phyloP scores from a whole-genome alignment of 768 basidiomycete genomes.

The Cytidiella melzeri region DNA sequence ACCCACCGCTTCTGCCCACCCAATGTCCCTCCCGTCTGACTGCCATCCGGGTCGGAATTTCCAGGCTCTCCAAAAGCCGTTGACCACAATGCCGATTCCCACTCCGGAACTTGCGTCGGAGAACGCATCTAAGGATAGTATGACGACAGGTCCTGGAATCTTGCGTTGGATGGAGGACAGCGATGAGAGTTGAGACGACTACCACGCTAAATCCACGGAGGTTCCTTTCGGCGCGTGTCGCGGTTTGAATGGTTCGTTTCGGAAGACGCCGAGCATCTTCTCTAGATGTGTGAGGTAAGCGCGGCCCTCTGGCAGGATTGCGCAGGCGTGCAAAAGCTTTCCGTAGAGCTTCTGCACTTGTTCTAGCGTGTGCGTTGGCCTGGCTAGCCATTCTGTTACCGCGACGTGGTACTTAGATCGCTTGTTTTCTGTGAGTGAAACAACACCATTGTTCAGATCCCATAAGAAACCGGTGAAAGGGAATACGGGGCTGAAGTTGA shows the following conservation, averaged over 20 bases:
- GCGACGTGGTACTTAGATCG: conserved; percentile 23
- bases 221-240: conserved; percentile 22
- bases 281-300: conserved; percentile 33
- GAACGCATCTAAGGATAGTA: conserved; percentile 29
- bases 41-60: conserved; percentile 13
- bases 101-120: conserved; percentile 28
- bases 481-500: conserved; percentile 13
- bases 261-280: conserved; percentile 25
- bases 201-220: conserved; percentile 17
- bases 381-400: conserved; percentile 25
- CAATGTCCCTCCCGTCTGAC: conserved; percentile 28
- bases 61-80: conserved; percentile 21
- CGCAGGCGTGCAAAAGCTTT: too few relatives aligned
- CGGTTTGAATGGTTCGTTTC: conserved; percentile 18
- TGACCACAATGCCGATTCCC: conserved; percentile 19
- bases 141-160: conserved; percentile 22
- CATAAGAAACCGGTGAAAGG: conserved; percentile 29
- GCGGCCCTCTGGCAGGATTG: conserved; percentile 25
- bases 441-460: conserved; percentile 20
- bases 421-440: conserved; percentile 23
- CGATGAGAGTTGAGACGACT: conserved; percentile 3
- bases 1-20: conserved; percentile 40
- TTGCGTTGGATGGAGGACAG: conserved; percentile 15
- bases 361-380: conserved; percentile 24
- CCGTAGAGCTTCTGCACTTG: conserved; percentile 34